Percentiles rank a stretch among this genome's conserved stretches.
These are phyloP conservation scores for Ceratocystis smalleyi DNA, from an alignment of 2,329 filamentous ascomycete genomes.

Conservation along the genomic window DNA sequence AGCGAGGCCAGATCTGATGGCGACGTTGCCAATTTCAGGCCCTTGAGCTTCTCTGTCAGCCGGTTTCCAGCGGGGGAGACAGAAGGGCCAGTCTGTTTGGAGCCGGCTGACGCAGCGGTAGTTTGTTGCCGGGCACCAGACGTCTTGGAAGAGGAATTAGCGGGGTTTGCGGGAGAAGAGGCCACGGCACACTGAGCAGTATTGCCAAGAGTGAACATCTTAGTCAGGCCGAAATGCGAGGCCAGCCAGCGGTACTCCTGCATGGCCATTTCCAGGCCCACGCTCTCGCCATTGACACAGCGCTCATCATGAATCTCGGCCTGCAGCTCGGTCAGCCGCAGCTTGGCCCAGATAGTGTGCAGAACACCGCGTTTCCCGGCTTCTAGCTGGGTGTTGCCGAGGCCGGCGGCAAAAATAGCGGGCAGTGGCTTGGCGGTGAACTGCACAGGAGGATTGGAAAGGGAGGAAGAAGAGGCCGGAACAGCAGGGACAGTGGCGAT, in stretches of 20 bases:
- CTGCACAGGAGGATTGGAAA: not conserved
- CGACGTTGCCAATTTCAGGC: conserved; percentile 16
- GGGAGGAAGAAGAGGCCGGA: too few species aligned
- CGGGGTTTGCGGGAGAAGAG: not conserved
- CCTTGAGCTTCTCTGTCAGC: conserved; percentile 16
- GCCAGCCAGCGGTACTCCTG: conserved; percentile 78
- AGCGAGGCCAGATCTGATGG: conserved; percentile 15
- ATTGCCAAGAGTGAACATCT: conserved; percentile 18
- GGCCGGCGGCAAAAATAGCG: conserved; percentile 66
- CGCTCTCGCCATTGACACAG: conserved; percentile 59
- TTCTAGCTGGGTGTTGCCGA: conserved; percentile 46
- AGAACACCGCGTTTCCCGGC: conserved; percentile 65
- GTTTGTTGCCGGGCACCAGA: not conserved
- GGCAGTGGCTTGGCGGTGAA: conserved; percentile 62
- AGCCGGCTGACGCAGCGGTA: not conserved
- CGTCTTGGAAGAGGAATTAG: not conserved
- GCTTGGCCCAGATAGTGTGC: conserved; percentile 83
- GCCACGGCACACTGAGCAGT: not conserved
- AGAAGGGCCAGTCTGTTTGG: not conserved
- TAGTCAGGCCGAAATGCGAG: conserved; percentile 53
- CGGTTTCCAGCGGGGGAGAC: not conserved
- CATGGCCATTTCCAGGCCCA: conserved; percentile 69
- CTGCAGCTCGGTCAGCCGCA: conserved; percentile 58
- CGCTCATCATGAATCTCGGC: conserved; percentile 63
- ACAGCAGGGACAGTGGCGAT: not conserved